Evolutionary conservation across 1,139 yeast genomes (phyloP).

Genomic region (Geotrichum restrictum): DNA sequence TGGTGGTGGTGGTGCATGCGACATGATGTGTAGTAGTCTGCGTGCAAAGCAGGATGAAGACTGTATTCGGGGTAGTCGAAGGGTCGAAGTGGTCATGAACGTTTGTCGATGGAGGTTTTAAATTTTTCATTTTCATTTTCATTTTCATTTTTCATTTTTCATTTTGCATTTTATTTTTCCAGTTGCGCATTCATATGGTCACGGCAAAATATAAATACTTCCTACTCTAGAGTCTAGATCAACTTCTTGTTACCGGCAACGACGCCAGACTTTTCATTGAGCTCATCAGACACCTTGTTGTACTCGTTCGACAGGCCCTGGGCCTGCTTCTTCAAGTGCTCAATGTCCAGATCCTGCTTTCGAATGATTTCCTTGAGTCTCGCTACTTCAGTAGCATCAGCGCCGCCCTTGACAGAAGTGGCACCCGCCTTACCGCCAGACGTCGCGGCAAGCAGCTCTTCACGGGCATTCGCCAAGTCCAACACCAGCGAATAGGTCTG

Average conservation of each 20-base stretch:
- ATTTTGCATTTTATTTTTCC: too few species aligned
- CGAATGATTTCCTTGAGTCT: slow-evolving; percentile 54
- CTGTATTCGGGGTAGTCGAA: too few species aligned
- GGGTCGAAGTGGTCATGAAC: too few species aligned
- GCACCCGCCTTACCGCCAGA: neutral
- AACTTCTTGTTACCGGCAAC: slow-evolving; percentile 33
- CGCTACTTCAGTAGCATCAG: slow-evolving; percentile 39
- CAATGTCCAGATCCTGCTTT: slow-evolving; percentile 60
- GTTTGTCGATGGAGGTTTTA: too few species aligned
- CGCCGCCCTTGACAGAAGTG: slow-evolving; percentile 16
- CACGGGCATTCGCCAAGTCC: slow-evolving; percentile 67
- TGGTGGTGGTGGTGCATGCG: neutral
- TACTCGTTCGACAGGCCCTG: slow-evolving; percentile 63
- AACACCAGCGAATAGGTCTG: slow-evolving; percentile 80
- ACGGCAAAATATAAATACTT: too few species aligned
- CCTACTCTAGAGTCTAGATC: slow-evolving; percentile 24
- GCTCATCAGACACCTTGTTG: slow-evolving; percentile 46
- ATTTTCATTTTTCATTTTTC: too few species aligned
- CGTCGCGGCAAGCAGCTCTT: slow-evolving; percentile 26
- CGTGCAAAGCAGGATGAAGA: too few species aligned
- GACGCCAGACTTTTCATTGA: slow-evolving; percentile 32
- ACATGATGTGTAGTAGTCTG: too few species aligned
- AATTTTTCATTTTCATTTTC: too few species aligned
- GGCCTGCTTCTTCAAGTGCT: slow-evolving; percentile 68
- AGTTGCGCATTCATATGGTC: too few species aligned